These are phyloP conservation scores for Leishmania turanica DNA, from an alignment of 208 protist genomes.

Conservation along the genomic window DNA sequence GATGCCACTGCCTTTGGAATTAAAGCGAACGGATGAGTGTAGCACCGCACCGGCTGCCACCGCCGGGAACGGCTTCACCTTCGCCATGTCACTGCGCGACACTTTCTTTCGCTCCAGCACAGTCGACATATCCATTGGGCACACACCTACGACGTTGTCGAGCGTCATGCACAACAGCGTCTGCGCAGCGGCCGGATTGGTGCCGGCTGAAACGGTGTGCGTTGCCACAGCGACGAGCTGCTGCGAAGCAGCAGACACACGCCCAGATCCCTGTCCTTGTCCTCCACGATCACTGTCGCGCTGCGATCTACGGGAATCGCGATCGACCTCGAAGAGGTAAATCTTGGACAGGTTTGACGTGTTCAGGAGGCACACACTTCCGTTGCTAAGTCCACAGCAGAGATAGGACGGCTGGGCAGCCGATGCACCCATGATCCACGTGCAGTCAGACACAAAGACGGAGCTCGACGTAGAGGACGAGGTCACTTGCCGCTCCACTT, in stretches of 20 bases:
- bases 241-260: conserved; percentile 4
- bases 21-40: conserved; percentile 26
- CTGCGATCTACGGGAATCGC: conserved; percentile 13
- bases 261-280: neutral
- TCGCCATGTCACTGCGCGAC: conserved; percentile 31
- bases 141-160: conserved; percentile 26
- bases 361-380: conserved; percentile 68
- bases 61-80: conserved; percentile 25
- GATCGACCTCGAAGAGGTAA: conserved; percentile 59
- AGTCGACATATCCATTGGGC: conserved; percentile 35
- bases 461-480: conserved; percentile 47
- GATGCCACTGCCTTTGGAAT: conserved; percentile 19
- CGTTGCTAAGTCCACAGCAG: conserved; percentile 67
- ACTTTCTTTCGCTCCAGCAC: conserved; percentile 40
- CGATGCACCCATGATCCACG: conserved; percentile 39
- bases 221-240: conserved; percentile 30
- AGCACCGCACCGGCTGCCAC: conserved; percentile 7
- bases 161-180: conserved; percentile 35
- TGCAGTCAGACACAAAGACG: conserved; percentile 60
- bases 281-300: conserved; percentile 20
- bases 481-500: conserved; percentile 59
- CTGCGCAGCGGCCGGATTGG: conserved; percentile 1
- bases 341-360: conserved; percentile 65
- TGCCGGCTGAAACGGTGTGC: conserved; percentile 2
- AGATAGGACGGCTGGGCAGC: conserved; percentile 40